A percentile compares a stretch with the other conserved stretches of the same genome.
These are phyloP conservation scores for Candida odintsovae DNA, from an alignment of 805 yeast species.

Conservation along the genomic window DNA sequence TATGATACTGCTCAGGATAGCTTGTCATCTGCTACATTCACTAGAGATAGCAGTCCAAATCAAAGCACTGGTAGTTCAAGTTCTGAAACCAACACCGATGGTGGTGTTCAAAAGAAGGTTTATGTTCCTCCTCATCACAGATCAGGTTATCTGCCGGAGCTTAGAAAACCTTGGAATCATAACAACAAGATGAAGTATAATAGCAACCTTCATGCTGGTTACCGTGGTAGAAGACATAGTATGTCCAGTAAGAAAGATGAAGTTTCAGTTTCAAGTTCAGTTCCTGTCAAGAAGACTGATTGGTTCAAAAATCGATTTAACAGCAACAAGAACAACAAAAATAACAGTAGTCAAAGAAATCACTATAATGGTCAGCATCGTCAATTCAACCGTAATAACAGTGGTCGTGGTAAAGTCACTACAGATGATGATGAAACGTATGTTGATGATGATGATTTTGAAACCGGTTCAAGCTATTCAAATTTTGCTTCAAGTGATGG, in stretches of 20 bases:
- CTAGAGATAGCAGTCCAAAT: background rate
- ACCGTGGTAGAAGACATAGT: constrained; percentile 14
- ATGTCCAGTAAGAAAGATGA: constrained; percentile 9
- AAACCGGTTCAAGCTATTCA: constrained; percentile 14
- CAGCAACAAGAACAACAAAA: background rate
- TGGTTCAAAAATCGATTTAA: constrained; percentile 22
- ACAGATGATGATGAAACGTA: constrained; percentile 6
- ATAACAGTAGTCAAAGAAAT: background rate
- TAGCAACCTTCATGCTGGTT: constrained; percentile 1
- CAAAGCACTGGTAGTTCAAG: background rate
- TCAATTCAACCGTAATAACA: background rate
- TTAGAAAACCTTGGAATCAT: constrained; percentile 9
- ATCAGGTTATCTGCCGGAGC: constrained; percentile 25
- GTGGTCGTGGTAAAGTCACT: background rate
- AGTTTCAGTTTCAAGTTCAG: constrained; percentile 21
- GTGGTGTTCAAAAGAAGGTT: constrained; percentile 9
- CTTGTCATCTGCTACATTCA: background rate
- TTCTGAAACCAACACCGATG: constrained; percentile 7
- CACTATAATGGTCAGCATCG: background rate
- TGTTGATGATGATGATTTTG: constrained; percentile 20
- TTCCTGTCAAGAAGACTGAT: constrained; percentile 28
- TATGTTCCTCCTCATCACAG: constrained; percentile 55
- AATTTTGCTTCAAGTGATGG: constrained; percentile 21
- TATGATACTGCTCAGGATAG: constrained; percentile 2
- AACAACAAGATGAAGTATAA: constrained; percentile 2